phyloP scores from a whole-genome alignment of 176 grass and related monocot genomes.

The Pontederia crassipes region DNA sequence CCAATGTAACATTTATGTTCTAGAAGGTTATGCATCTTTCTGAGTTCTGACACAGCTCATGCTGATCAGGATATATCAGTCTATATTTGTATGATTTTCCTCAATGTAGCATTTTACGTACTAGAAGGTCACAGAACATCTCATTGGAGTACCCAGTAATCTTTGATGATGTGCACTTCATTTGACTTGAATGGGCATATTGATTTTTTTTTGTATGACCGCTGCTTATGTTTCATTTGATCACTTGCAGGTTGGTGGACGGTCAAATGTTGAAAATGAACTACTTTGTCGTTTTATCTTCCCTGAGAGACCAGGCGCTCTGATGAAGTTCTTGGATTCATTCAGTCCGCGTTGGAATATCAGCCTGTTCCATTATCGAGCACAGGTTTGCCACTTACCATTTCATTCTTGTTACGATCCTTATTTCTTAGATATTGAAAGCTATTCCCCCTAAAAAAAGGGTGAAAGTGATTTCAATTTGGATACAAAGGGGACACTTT shows the following conservation, averaged over 20 bases:
- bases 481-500: no score
- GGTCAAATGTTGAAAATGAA: conserved; percentile 71
- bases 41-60: no score
- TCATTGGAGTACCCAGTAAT: no score
- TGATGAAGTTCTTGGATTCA: conserved; percentile 79
- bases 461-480: no score
- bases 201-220: not conserved
- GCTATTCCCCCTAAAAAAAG: no score
- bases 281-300: conserved; percentile 90
- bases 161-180: no score
- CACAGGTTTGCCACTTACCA: conserved; percentile 38
- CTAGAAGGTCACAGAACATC: no score
- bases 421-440: not conserved
- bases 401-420: not conserved
- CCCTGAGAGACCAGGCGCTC: conserved; percentile 76
- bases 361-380: conserved; percentile 93
- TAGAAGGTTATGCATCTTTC: no score
- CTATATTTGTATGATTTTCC: no score
- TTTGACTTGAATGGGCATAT: not conserved
- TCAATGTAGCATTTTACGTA: no score
- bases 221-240: not conserved
- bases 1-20: no score
- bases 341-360: conserved; percentile 93
- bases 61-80: no score
- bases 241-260: conserved; percentile 71